These are phyloP conservation scores for Gossypium davidsonii DNA, from an alignment of 441 rosid genomes.

Conservation along the genomic window DNA sequence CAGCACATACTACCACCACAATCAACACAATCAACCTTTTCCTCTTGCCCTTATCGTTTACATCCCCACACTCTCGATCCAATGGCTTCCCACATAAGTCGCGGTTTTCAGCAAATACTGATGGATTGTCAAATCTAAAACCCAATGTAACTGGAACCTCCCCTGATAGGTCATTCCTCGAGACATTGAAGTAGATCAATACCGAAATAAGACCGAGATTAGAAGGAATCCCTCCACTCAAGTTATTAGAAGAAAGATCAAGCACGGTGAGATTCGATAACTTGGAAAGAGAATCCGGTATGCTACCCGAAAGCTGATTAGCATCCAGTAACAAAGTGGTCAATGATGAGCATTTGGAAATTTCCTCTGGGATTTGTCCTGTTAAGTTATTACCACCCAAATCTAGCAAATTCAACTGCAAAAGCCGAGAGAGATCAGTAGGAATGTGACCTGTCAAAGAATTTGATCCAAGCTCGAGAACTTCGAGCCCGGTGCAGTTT, in stretches of 20 bases:
- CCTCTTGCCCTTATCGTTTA: conserved; percentile 35
- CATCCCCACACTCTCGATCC: conserved; percentile 38
- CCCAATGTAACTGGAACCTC: conserved; percentile 60
- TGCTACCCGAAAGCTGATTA: conserved; percentile 66
- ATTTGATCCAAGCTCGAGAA: conserved; percentile 66
- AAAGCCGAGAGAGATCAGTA: conserved; percentile 55
- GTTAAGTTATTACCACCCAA: conserved; percentile 65
- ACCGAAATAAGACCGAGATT: conserved; percentile 38
- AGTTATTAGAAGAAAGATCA: conserved; percentile 76
- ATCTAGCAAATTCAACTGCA: conserved; percentile 53
- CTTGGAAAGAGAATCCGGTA: conserved; percentile 52
- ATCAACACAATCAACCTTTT: conserved; percentile 57
- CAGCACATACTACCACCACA: conserved; percentile 49
- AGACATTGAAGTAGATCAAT: conserved; percentile 67
- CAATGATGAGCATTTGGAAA: conserved; percentile 48
- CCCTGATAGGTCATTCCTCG: conserved; percentile 65
- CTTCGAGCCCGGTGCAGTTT: conserved; percentile 77
- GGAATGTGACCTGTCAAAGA: conserved; percentile 60
- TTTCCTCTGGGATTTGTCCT: conserved; percentile 55
- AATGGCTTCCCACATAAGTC: conserved; percentile 77
- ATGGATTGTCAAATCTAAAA: conserved; percentile 54
- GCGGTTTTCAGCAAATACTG: conserved; percentile 50
- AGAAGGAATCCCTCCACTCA: conserved; percentile 69
- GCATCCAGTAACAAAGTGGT: conserved; percentile 44
- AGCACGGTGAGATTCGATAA: conserved; percentile 51